Base-by-base conservation (phyloP, 2,329 filamentous ascomycete species). In the Arachnomyces sp. region DNA sequence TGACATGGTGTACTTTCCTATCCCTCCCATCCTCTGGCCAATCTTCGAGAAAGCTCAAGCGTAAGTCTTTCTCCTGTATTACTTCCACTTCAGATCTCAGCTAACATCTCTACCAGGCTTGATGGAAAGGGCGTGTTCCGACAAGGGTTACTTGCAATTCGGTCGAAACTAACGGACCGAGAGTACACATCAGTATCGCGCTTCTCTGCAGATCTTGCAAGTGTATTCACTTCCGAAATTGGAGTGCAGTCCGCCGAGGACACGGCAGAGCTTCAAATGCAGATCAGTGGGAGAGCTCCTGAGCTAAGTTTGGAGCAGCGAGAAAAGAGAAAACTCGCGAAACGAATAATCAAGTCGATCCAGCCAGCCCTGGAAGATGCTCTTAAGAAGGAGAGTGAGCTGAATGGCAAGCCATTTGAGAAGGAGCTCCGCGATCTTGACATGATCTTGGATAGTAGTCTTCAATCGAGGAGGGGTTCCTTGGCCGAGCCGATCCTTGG, bases 1-100 rank as follows among this genome's bases (percentile, higher is more conserved):
- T 20, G 84, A 96, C 58, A 82, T 78, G 28, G 82, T 93, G 51
- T 98, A 96, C 64, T 95, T 96, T 50, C 92, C 92, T 1, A 77
- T 95, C 11, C 76, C 81, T 41, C 80, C 80, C 51, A 66, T 93
- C 37, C 73, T 98, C 15, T 75, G 74, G 55, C 82, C 85, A 3
- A 81, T 92, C 18, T 70, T 95, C 36, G 82, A 88, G 31, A 87
- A 83, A 63, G 87, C 87, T 7, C 73, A 84, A 55, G 71, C 71
- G 87, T 95, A 75, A 77, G 88, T 77, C 41, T 18, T 42, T 17
- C 31, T 37, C 32, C 42, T 25, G 20, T 9, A 25, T 18, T 30
- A 7, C 11, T 28, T 39, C 14, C 42, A 9, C 11, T 30, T 12
- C 18, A 31, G 8, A 4, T 28, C 16, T 32, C 18, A 34, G 41